phyloP scores from a whole-genome alignment of 2,329 filamentous ascomycete genomes.

The Phyllosticta citribraziliensis region DNA sequence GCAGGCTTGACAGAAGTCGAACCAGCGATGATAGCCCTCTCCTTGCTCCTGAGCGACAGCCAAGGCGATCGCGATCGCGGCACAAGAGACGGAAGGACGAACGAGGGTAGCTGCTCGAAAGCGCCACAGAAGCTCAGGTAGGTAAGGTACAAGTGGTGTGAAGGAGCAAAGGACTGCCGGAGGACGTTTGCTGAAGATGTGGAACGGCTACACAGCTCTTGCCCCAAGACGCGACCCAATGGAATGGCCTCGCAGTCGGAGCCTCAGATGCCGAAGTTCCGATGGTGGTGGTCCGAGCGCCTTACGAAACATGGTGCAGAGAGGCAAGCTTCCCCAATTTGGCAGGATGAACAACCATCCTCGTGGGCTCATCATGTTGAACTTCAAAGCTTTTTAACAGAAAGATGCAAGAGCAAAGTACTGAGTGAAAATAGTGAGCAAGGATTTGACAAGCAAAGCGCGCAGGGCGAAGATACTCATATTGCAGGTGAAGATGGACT shows the following conservation, averaged over 20 bases:
- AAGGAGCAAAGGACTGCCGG: not conserved
- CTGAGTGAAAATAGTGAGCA: too few relatives aligned
- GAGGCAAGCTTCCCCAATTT: not conserved
- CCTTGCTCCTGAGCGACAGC: constrained; percentile 5
- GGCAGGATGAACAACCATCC: not conserved
- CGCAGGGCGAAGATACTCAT: too few relatives aligned
- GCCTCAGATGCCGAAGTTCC: not conserved
- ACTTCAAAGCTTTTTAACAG: too few relatives aligned
- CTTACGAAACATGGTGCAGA: not conserved
- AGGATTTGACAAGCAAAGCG: too few relatives aligned
- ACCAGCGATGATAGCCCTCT: constrained; percentile 6
- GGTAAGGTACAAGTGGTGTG: not conserved
- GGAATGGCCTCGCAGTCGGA: not conserved
- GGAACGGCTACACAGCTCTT: not conserved
- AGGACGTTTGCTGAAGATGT: not conserved
- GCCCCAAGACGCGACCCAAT: not conserved
- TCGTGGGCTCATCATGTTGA: too few relatives aligned
- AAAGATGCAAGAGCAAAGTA: too few relatives aligned
- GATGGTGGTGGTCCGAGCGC: not conserved
- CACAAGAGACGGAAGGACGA: not conserved
- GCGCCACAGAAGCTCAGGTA: not conserved
- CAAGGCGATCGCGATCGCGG: not conserved
- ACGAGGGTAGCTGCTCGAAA: not conserved
- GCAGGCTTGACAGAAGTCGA: constrained; percentile 12
- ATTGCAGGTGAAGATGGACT: too few relatives aligned